Conservation (phyloP, 306 rosid species). For the Pueraria montana region DNA sequence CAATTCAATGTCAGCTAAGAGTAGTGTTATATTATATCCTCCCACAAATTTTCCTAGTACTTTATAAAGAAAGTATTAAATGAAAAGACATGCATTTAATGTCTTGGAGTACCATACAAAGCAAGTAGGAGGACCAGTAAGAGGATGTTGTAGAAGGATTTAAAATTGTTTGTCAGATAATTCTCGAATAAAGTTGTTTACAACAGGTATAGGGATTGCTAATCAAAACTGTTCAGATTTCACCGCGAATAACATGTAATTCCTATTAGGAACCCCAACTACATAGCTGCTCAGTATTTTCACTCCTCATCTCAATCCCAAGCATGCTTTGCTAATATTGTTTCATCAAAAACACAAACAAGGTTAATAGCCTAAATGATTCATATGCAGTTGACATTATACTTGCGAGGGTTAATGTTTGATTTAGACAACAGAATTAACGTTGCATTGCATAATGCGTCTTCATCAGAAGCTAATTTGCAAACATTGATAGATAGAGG, state of each 20-base stretch:
- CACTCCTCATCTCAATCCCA: not conserved
- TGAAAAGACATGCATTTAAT: not conserved
- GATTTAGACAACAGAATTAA: not conserved
- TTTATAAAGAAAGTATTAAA: not conserved
- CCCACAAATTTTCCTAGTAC: not conserved
- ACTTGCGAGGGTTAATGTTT: constrained; percentile 9
- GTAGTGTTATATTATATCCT: not conserved
- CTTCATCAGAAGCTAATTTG: constrained; percentile 28
- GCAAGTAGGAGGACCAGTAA: not conserved
- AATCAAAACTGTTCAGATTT: not conserved
- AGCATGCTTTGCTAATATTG: constrained; percentile 20
- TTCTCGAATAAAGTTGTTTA: not conserved
- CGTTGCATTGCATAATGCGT: constrained; percentile 1
- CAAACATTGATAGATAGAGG: constrained; percentile 34
- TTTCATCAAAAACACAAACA: not conserved
- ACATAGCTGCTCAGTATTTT: constrained; percentile 6
- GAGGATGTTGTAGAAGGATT: not conserved
- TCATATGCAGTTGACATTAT: not conserved
- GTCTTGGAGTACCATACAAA: too few species aligned
- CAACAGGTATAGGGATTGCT: not conserved
- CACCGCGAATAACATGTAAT: constrained; percentile 1
- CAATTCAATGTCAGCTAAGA: not conserved
- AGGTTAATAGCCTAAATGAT: not conserved
- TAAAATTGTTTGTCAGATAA: not conserved
- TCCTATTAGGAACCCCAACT: not conserved